Evolutionary conservation across 805 yeast species (phyloP).

Genomic region (Metschnikowia vanudenii): DNA sequence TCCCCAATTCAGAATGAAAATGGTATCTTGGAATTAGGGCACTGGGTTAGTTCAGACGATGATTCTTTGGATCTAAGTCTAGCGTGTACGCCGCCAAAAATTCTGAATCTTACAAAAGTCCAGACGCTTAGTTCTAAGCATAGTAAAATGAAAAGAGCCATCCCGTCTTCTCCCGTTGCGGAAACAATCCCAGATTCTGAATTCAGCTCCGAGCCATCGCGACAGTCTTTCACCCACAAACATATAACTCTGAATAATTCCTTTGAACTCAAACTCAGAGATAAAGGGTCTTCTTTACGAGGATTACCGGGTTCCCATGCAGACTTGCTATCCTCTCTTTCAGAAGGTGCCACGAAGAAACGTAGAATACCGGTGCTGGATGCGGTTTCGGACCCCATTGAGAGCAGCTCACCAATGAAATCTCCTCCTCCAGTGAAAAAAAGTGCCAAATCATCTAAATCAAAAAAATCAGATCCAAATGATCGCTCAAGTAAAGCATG

Average conservation of each 20-base stretch:
- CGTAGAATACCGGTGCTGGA: not conserved
- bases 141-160: not conserved
- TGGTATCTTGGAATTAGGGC: slow-evolving; percentile 15
- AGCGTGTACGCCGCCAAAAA: not conserved
- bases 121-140: not conserved
- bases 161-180: slow-evolving; percentile 14
- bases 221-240: not conserved
- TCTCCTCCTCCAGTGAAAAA: slow-evolving; percentile 9
- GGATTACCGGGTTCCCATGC: not conserved
- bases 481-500: slow-evolving; percentile 27
- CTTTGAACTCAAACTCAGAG: too few relatives aligned
- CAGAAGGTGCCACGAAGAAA: not conserved
- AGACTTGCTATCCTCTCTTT: not conserved
- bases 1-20: not conserved
- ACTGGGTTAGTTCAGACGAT: slow-evolving; percentile 23
- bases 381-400: slow-evolving; percentile 10
- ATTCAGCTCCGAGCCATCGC: not conserved
- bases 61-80: slow-evolving; percentile 10
- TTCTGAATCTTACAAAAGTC: not conserved
- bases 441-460: slow-evolving; percentile 1
- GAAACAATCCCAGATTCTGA: slow-evolving; percentile 5
- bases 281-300: not conserved
- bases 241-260: not conserved
- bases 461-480: not conserved
- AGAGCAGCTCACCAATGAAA: slow-evolving; percentile 8